Percentiles rank a stretch among this genome's conserved stretches.
Evolutionary conservation across 306 rosid genomes (phyloP).

Genomic region (Quercus alba): DNA sequence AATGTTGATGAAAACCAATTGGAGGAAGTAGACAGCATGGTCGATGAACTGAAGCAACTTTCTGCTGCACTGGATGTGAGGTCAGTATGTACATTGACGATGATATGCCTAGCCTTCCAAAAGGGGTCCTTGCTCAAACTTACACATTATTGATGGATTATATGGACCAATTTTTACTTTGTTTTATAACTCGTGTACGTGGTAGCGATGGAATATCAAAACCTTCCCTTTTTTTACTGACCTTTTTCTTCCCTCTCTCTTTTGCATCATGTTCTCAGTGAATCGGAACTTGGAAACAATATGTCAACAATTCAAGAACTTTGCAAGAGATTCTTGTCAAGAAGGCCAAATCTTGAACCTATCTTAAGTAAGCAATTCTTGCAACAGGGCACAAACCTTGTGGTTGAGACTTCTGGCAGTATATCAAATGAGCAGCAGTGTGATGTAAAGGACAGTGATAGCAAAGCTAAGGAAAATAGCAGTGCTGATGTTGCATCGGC

Average conservation of each 20-base stretch:
- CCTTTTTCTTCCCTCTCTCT: not conserved
- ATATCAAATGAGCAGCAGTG: not conserved
- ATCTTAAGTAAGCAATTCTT: not conserved
- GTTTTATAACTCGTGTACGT: not conserved
- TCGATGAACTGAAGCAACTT: constrained; percentile 29
- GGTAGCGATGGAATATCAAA: not conserved
- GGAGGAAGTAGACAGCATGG: constrained; percentile 4
- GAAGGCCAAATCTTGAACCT: constrained; percentile 4
- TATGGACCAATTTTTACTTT: too few species aligned
- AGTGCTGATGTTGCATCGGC: too few species aligned
- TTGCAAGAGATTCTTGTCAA: constrained; percentile 11
- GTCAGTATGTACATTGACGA: constrained; percentile 10
- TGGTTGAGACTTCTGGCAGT: not conserved
- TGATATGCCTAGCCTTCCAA: too few species aligned
- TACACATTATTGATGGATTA: too few species aligned
- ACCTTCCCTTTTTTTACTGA: not conserved
- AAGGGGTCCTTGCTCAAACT: too few species aligned
- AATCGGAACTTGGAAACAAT: not conserved
- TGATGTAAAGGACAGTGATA: not conserved
- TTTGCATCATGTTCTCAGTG: not conserved
- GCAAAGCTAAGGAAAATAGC: not conserved
- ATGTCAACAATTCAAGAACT: not conserved
- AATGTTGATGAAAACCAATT: not conserved
- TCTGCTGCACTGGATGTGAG: constrained; percentile 15
- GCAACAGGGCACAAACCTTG: not conserved